Evolutionary conservation across 1,284 basidiomycete genomes (phyloP), one percentile per base, ranked within the genome.

Genomic region (Marasmius oreades): DNA sequence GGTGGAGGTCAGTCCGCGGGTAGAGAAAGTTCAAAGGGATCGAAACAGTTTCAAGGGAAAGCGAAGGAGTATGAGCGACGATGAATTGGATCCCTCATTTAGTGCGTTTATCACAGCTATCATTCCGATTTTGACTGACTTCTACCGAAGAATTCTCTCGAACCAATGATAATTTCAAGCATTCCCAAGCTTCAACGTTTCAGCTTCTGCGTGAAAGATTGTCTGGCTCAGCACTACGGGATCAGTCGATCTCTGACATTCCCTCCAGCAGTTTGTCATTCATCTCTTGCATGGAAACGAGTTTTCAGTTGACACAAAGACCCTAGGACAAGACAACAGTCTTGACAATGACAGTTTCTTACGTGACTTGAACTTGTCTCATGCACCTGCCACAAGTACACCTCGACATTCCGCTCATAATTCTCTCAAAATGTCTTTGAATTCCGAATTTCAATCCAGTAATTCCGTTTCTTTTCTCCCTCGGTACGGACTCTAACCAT

Each of bases 11-110:
- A 83, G 75, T 47, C 82, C 84, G 2, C 64, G 77, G 4, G 69
- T 74, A 26, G 62, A 67, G 24, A 70, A 72, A 59, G 68, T 78
- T 36, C 65, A 73, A 39, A 69, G 67, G 51, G 75, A 78, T 55
- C 71, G 77, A 53, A 69, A 69, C n/a, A 73, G 69, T 58, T 71
- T 71, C 61, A 82, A 77, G 67, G 77, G 76, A 8, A 81, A 84
- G 61, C 73, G 79, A 55, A 77, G 73, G 61, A 87, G 83, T 64
- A 59, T 85, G 61, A 88, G 85, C 62, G 88, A 90, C 58, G 86
- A 88, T 62, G 88, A 88, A 63, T 67, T 72, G 11, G 85, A 86
- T 45, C 78, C 76, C 58, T 64, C 69, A 39, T 69, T 75, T 39
- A 76, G 86, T 89, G 67, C 63, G 84, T 75, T 37, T 8, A 42